Base-by-base conservation (phyloP, 257 asterid genomes). In the Plantago elongata region DNA sequence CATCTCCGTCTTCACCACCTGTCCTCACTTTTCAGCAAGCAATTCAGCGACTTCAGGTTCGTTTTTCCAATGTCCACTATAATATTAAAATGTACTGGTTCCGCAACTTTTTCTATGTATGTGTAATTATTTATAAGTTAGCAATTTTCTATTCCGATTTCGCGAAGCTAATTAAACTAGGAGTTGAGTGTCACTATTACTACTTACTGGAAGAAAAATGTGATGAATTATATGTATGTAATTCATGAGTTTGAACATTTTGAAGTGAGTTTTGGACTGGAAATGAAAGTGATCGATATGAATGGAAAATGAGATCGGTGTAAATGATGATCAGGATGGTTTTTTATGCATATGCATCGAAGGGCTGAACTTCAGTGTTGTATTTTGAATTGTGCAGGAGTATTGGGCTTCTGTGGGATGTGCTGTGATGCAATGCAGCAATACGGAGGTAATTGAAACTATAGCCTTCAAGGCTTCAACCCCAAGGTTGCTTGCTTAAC, bases 381-480 rank as follows among this genome's bases (percentile, higher is more conserved):
- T 56, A 55, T 58, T 54, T 22, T 22, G 43, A 54, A 34, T 34
- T 34, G 48, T 70, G 64, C 83, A 92, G 99, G 97, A 92, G 71
- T 92, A 86, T 79, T 92, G 97, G 99, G 97, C 97, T 70, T 89
- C 96, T 13, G 95, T 86, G 57, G 99, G 99, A 57, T 92, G 99
- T 48, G 89, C 97, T 15, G 88, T 92, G 74, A 89, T 92, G 99
- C 99, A 92, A 77, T 92, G 99, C 79, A 92, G 99, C 82, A 92
- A 92, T 72, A 92, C 99, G 7, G 99, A 92, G 99, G 99, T 82
- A 69, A 55, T 61, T 45, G 55, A 54, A 15, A 30, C 52, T 45
- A n/a, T 40, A 13, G 7, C n/a, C 52, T 68, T n/a, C 62, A 5
- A 3, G 5, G 38, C 38, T 34, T 34, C 40, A 34, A 7, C 40